These are phyloP conservation scores for Penicillium manginii DNA, from an alignment of 495 filamentous ascomycete species.

Conservation along the genomic window DNA sequence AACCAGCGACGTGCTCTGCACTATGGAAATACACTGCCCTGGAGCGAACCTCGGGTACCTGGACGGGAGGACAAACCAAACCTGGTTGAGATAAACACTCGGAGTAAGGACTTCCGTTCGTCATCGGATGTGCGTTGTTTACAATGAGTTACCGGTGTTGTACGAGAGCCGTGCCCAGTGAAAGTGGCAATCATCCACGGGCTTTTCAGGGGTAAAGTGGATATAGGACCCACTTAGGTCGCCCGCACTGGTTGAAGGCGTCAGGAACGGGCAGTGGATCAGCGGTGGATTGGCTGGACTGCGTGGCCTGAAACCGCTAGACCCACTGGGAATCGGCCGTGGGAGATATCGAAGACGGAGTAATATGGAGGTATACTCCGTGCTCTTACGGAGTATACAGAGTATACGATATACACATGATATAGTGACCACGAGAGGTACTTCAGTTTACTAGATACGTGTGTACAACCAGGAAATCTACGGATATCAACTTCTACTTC, in stretches of 20 bases:
- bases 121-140: slow-evolving; percentile 11
- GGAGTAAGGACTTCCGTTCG: slow-evolving; percentile 22
- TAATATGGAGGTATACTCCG: no score
- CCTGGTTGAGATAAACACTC: slow-evolving; percentile 6
- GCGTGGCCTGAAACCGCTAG: slow-evolving; percentile 18
- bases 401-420: not conserved
- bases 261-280: slow-evolving; percentile 34
- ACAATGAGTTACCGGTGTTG: slow-evolving; percentile 3
- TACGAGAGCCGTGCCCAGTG: slow-evolving; percentile 7
- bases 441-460: no score
- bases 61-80: not conserved
- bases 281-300: slow-evolving; percentile 20
- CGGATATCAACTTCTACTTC: no score
- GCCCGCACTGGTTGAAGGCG: slow-evolving; percentile 11
- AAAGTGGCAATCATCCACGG: slow-evolving; percentile 25
- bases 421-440: not conserved
- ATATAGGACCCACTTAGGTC: slow-evolving; percentile 12
- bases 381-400: not conserved
- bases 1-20: not conserved
- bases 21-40: not conserved
- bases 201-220: slow-evolving; percentile 39
- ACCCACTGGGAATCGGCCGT: not conserved
- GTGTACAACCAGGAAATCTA: no score
- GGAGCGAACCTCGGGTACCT: not conserved
- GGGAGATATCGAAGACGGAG: no score